Evolutionary conservation across 2,329 filamentous ascomycete species (phyloP).

Genomic region (Ilyonectria mors-panacis): DNA sequence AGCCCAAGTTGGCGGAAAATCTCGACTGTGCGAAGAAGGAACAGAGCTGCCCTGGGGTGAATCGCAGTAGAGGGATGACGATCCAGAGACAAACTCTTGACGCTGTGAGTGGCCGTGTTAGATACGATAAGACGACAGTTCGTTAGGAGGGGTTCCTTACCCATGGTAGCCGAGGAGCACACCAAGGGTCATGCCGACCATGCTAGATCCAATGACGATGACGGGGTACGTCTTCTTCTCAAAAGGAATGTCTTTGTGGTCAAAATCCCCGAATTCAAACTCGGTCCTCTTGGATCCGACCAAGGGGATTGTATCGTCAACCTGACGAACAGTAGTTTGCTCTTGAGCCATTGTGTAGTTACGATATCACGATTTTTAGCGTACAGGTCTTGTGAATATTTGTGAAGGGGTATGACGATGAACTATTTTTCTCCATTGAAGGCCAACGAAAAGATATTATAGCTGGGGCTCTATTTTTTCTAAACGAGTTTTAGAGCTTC

Average conservation of each 20-base stretch:
- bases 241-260: conserved; percentile 10
- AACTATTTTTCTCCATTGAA: too few species aligned
- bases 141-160: background rate
- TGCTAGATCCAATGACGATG: conserved; percentile 8
- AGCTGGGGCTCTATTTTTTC: too few species aligned
- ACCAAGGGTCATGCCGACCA: background rate
- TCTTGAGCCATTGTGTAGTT: background rate
- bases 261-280: conserved; percentile 17
- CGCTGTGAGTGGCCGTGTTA: background rate
- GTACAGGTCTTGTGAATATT: too few species aligned
- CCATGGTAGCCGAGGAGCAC: background rate
- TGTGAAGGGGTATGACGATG: too few species aligned
- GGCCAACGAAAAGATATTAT: too few species aligned
- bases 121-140: too few species aligned
- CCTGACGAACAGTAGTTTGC: background rate
- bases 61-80: conserved; percentile 19
- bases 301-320: conserved; percentile 13
- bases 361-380: too few species aligned
- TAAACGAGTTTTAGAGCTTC: too few species aligned
- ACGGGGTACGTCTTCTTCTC: conserved; percentile 9
- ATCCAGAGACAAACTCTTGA: conserved; percentile 11
- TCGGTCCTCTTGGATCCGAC: conserved; percentile 3
- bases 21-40: conserved; percentile 10
- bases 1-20: conserved; percentile 13
- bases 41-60: conserved; percentile 14